Conservation (phyloP, 2,329 filamentous ascomycete genomes). For the Ascochyta clinopodiicola region DNA sequence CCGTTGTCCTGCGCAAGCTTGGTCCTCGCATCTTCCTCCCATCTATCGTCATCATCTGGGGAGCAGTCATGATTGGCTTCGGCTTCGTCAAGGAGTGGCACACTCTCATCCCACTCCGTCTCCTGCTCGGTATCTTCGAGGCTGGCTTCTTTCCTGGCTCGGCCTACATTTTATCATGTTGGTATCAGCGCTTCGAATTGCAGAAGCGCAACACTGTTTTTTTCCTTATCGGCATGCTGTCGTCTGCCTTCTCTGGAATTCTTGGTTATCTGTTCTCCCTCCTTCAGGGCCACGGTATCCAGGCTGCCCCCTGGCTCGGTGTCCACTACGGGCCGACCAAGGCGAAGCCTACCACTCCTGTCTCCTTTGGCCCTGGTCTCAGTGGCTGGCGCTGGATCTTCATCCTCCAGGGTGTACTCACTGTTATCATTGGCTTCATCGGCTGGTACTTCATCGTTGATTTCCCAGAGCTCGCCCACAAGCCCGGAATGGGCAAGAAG, state of each 20-base stretch:
- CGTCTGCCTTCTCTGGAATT: constrained; percentile 35
- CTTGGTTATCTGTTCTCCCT: constrained; percentile 49
- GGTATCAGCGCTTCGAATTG: constrained; percentile 64
- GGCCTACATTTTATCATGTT: constrained; percentile 63
- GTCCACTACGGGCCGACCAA: constrained; percentile 42
- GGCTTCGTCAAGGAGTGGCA: constrained; percentile 37
- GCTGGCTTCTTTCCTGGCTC: constrained; percentile 39
- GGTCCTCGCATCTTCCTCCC: constrained; percentile 32
- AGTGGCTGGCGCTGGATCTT: constrained; percentile 40
- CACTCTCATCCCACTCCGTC: constrained; percentile 29
- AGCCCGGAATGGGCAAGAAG: constrained; percentile 29
- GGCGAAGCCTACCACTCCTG: constrained; percentile 27
- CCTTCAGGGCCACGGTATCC: constrained; percentile 55
- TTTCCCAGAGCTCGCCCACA: constrained; percentile 35
- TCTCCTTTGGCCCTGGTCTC: constrained; percentile 41
- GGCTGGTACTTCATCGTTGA: constrained; percentile 37
- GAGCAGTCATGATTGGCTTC: constrained; percentile 31
- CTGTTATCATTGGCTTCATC: constrained; percentile 26
- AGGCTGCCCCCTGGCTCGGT: constrained; percentile 34
- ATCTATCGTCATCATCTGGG: constrained; percentile 31
- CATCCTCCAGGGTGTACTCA: constrained; percentile 32
- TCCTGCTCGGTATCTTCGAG: constrained; percentile 35
- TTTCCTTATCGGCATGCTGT: constrained; percentile 47
- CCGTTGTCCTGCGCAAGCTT: constrained; percentile 31
- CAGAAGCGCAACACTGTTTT: constrained; percentile 65